Evolutionary conservation across 768 basidiomycete species (phyloP).

Genomic region (Rhizopogon vinicolor): DNA sequence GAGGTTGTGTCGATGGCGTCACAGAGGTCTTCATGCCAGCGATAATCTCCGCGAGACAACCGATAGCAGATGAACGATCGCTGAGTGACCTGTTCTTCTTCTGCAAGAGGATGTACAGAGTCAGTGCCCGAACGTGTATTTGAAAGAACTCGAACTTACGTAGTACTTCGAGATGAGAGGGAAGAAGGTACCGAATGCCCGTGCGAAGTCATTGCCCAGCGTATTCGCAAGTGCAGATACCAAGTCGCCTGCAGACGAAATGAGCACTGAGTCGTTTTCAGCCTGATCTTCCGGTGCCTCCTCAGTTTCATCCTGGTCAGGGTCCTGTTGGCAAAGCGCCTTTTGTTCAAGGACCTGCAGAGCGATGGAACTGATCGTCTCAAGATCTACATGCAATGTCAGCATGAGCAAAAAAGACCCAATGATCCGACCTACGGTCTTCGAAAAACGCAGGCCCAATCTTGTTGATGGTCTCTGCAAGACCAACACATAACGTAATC

Average conservation of each 20-base stretch:
- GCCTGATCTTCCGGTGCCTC: slow-evolving; percentile 87
- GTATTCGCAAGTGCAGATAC: slow-evolving; percentile 84
- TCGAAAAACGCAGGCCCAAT: slow-evolving; percentile 86
- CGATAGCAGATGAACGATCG: slow-evolving; percentile 91
- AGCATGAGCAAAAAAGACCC: slow-evolving; percentile 2
- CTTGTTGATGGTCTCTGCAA: slow-evolving; percentile 89
- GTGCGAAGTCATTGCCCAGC: slow-evolving; percentile 80
- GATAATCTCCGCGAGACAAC: slow-evolving; percentile 93
- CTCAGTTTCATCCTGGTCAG: slow-evolving; percentile 85
- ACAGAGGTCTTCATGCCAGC: slow-evolving; percentile 84
- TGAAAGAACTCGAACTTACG: slow-evolving; percentile 41
- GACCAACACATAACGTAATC: slow-evolving; percentile 78
- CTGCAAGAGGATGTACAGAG: slow-evolving; percentile 32
- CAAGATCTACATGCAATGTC: slow-evolving; percentile 46
- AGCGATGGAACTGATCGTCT: slow-evolving; percentile 76
- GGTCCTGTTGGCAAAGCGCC: slow-evolving; percentile 94
- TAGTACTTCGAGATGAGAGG: slow-evolving; percentile 90
- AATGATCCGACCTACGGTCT: slow-evolving; percentile 48
- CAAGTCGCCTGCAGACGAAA: slow-evolving; percentile 91
- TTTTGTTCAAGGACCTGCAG: slow-evolving; percentile 89
- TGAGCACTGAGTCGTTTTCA: slow-evolving; percentile 94
- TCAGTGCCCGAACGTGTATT: background rate
- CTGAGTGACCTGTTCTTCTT: slow-evolving; percentile 82
- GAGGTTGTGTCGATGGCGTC: slow-evolving; percentile 75
- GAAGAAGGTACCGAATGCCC: slow-evolving; percentile 82